Evolutionary conservation across 2,329 filamentous ascomycete species (phyloP), one percentile per base, ranked within the genome.

Genomic region (Neurospora sp.): DNA sequence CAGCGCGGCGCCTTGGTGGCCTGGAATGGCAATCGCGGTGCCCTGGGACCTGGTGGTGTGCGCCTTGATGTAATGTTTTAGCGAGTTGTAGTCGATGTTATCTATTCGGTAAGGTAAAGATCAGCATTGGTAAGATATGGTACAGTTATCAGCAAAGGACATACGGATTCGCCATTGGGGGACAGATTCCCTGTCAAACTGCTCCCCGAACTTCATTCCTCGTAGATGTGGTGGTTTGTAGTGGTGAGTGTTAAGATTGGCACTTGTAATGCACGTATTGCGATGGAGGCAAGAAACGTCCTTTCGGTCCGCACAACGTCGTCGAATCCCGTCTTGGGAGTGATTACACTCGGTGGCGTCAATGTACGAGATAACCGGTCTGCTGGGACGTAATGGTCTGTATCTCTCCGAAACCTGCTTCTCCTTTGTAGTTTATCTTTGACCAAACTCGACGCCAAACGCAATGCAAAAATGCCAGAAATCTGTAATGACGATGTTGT

Each of bases 71-170:
- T 92, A 85, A 78, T 92, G 86, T 80, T 96, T 96, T 73, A 96
- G 86, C 67, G 91, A 91, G 79, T 95, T 92, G 83, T 96, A 96
- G 79, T 96, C 92, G 80, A 96, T 88, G 80, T 96, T 96, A 79
- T 94, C 90, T 92, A 78, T 40, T 40, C 39, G 67, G 19, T 57
- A 67, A 67, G 39, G 65, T 62, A 6, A 41, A 69, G 66, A 68
- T 73, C 69, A 72, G 73, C 71, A 66, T 17, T n/a, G 23, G 23
- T 17, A 33, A 62, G 12, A 15, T 33, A 33, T 36, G 52, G 52
- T 33, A 62, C 52, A 36, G 41, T 23, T n/a, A 43, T 65, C 37
- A 66, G 68, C 67, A 19, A 33, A 23, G 36, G 62, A 72, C 73
- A 77, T 83, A 92, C 90, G 90, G 73, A 92, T 85, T 76, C 87